These are phyloP conservation scores for Phyllostachys edulis DNA, from an alignment of 176 grass and related monocot species.

Conservation along the genomic window DNA sequence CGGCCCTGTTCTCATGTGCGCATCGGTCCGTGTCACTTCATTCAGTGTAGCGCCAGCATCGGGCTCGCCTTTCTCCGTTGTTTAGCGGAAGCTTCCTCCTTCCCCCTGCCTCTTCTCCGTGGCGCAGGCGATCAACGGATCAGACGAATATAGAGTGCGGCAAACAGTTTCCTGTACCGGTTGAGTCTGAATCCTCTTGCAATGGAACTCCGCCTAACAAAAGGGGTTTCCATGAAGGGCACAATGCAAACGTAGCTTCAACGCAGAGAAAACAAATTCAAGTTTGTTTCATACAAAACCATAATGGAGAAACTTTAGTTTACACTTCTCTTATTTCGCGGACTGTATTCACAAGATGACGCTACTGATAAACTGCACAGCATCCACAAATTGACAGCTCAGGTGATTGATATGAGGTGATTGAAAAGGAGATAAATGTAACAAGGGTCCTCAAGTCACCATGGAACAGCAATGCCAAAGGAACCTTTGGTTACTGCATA, in stretches of 20 bases:
- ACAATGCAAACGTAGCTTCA: not conserved
- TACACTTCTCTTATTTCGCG: constrained; percentile 45
- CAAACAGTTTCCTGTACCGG: not conserved
- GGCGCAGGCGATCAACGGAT: not conserved
- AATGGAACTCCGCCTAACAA: not conserved
- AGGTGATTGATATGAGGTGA: constrained; percentile 28
- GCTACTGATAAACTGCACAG: constrained; percentile 54
- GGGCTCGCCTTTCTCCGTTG: not conserved
- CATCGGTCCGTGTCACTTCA: not conserved
- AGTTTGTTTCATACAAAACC: constrained; percentile 11
- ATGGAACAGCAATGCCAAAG: constrained; percentile 10
- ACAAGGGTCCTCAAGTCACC: constrained; percentile 14
- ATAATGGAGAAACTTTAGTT: constrained; percentile 32
- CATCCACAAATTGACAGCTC: constrained; percentile 41
- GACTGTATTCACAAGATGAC: constrained; percentile 56
- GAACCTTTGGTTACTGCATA: not conserved
- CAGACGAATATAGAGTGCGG: not conserved
- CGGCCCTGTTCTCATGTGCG: constrained; percentile 4
- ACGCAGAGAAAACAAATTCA: not conserved
- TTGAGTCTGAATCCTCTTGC: no score
- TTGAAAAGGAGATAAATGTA: constrained; percentile 45
- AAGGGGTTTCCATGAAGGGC: not conserved
- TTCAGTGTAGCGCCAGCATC: not conserved
- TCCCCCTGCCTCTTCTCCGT: not conserved
- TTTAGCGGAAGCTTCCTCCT: constrained; percentile 29